Percentiles rank a stretch among this genome's conserved stretches.
Conservation (phyloP, 805 yeast genomes). For the Spathaspora arborariae region DNA sequence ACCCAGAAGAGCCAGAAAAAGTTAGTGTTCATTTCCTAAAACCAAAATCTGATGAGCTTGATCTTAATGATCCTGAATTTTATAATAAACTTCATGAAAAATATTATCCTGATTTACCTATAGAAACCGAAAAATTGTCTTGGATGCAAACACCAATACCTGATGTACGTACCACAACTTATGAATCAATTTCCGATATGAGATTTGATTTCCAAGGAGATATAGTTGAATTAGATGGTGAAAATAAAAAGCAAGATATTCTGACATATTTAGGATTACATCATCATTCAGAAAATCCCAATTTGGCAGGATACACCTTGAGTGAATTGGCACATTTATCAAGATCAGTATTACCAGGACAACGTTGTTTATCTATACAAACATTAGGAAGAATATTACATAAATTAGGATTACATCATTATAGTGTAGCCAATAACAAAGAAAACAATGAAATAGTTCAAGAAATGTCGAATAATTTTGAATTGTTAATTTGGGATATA, state of each 20-base stretch:
- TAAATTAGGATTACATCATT: slow-evolving; percentile 66
- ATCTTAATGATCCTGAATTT: slow-evolving; percentile 75
- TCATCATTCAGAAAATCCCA: slow-evolving; percentile 88
- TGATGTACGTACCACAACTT: slow-evolving; percentile 34
- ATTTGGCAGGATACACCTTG: slow-evolving; percentile 88
- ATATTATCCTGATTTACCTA: slow-evolving; percentile 87
- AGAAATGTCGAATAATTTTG: slow-evolving; percentile 35
- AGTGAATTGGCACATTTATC: slow-evolving; percentile 76
- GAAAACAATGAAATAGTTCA: slow-evolving; percentile 26
- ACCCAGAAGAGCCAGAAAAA: slow-evolving; percentile 33
- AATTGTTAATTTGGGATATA: slow-evolving; percentile 65
- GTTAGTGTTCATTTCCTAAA: slow-evolving; percentile 63
- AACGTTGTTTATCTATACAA: slow-evolving; percentile 81
- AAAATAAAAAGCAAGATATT: slow-evolving; percentile 18
- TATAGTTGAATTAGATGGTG: slow-evolving; percentile 47
- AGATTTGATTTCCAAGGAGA: slow-evolving; percentile 89
- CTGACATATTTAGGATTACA: slow-evolving; percentile 71
- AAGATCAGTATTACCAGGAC: slow-evolving; percentile 78
- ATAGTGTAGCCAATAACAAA: slow-evolving; percentile 47
- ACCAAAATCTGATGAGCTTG: slow-evolving; percentile 35
- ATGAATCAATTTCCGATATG: slow-evolving; percentile 60
- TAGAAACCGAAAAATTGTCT: slow-evolving; percentile 72
- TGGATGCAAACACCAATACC: slow-evolving; percentile 84
- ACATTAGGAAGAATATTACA: slow-evolving; percentile 84
- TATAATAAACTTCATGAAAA: slow-evolving; percentile 74